phyloP scores from a whole-genome alignment of 176 grass and related monocot genomes.

The Echinochloa phyllopogon region DNA sequence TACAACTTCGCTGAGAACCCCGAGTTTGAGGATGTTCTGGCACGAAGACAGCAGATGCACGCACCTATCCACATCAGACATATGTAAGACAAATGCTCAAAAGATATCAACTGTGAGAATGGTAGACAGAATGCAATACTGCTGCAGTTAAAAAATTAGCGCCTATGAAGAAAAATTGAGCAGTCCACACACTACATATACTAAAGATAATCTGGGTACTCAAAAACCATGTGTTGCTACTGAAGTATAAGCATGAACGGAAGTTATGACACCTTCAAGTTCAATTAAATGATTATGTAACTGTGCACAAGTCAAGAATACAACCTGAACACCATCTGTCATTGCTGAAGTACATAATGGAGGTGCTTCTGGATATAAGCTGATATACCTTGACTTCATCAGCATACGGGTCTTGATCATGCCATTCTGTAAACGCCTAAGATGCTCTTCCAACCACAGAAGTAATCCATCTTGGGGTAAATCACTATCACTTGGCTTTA shows the following conservation, averaged over 20 bases:
- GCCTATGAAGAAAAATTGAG: not conserved
- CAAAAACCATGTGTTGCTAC: not conserved
- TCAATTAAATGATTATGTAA: slow-evolving; percentile 32
- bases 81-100: slow-evolving; percentile 39
- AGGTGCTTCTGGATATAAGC: slow-evolving; percentile 79
- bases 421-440: slow-evolving; percentile 73
- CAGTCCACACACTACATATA: not conserved
- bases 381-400: slow-evolving; percentile 57
- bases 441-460: slow-evolving; percentile 96
- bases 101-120: slow-evolving; percentile 14
- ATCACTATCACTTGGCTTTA: slow-evolving; percentile 55
- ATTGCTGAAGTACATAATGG: slow-evolving; percentile 66
- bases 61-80: slow-evolving; percentile 61
- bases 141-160: not conserved
- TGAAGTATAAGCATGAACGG: not conserved
- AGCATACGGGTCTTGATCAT: slow-evolving; percentile 65
- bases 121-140: not conserved
- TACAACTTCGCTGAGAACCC: not conserved
- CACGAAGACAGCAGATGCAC: slow-evolving; percentile 81
- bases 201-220: not conserved
- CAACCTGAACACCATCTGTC: slow-evolving; percentile 91
- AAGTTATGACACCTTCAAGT: slow-evolving; percentile 1
- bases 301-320: slow-evolving; percentile 22
- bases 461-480: slow-evolving; percentile 81
- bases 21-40: slow-evolving; percentile 57